Conservation (phyloP, 2,329 filamentous ascomycete species). For the Calonectria pseudoturangicola region DNA sequence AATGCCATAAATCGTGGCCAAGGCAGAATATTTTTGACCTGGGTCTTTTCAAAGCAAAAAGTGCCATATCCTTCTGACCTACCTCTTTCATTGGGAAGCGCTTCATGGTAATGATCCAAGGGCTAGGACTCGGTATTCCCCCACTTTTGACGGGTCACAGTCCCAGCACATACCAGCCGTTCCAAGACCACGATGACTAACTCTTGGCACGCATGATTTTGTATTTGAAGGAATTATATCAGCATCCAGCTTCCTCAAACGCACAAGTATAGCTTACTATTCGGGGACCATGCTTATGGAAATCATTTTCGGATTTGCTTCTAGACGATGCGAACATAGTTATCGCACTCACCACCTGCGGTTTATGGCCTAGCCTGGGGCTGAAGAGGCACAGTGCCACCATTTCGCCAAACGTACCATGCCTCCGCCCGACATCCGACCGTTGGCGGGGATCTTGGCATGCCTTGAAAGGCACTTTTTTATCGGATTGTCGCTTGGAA, state of each 20-base stretch:
- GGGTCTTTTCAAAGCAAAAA: too few species aligned
- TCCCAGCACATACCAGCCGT: too few species aligned
- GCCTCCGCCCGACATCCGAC: conserved; percentile 11
- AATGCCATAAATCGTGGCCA: too few species aligned
- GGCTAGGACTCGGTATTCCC: too few species aligned
- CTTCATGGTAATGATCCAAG: too few species aligned
- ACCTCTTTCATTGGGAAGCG: too few species aligned
- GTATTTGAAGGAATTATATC: background rate
- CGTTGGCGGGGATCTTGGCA: conserved; percentile 5
- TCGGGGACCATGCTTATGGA: background rate
- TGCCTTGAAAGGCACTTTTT: background rate
- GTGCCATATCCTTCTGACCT: too few species aligned
- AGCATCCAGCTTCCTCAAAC: conserved; percentile 14
- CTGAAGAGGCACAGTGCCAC: conserved; percentile 18
- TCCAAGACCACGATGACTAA: background rate
- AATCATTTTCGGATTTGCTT: background rate
- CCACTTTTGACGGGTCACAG: too few species aligned
- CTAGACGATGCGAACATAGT: background rate
- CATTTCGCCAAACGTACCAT: conserved; percentile 17
- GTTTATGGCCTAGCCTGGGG: conserved; percentile 20
- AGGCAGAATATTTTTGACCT: too few species aligned
- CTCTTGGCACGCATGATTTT: conserved; percentile 7
- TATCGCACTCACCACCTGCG: conserved; percentile 7
- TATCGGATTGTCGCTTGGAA: background rate
- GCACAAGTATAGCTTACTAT: background rate